Conservation (phyloP, 2,329 filamentous ascomycete species). For the Pyrenochaeta sp. region DNA sequence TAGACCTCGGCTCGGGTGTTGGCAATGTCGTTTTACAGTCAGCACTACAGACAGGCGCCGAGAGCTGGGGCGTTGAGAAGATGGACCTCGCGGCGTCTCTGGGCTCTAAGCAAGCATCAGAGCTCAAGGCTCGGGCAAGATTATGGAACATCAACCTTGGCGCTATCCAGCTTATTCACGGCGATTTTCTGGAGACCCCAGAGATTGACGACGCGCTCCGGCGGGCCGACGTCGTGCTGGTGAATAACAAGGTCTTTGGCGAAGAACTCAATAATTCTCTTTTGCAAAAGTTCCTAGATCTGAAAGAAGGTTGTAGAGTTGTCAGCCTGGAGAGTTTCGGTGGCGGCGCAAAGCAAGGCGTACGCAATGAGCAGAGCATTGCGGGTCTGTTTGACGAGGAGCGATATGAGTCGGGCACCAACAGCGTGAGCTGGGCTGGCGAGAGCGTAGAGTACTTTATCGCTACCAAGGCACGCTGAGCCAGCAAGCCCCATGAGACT, state of each 20-base stretch:
- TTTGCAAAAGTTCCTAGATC: conserved; percentile 88
- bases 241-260: conserved; percentile 98
- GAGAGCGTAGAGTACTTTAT: conserved; percentile 87
- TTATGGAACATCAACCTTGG: conserved; percentile 90
- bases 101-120: conserved; percentile 79
- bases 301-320: conserved; percentile 89
- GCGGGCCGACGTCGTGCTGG: conserved; percentile 91
- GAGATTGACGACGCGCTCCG: conserved; percentile 77
- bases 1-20: conserved; percentile 94
- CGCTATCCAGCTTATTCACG: conserved; percentile 78
- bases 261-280: conserved; percentile 85
- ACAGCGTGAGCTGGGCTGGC: conserved; percentile 88
- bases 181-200: conserved; percentile 81
- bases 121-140: conserved; percentile 84
- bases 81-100: conserved; percentile 90
- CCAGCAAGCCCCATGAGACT: not conserved
- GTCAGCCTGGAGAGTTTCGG: conserved; percentile 88
- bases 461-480: conserved; percentile 63
- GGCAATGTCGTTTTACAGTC: conserved; percentile 96
- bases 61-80: conserved; percentile 96
- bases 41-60: conserved; percentile 89
- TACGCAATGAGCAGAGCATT: conserved; percentile 79
- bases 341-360: conserved; percentile 78
- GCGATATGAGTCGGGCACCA: conserved; percentile 72
- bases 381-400: conserved; percentile 83